These are phyloP conservation scores for Omphalea diandra DNA, from an alignment of 441 rosid species.

Conservation along the genomic window DNA sequence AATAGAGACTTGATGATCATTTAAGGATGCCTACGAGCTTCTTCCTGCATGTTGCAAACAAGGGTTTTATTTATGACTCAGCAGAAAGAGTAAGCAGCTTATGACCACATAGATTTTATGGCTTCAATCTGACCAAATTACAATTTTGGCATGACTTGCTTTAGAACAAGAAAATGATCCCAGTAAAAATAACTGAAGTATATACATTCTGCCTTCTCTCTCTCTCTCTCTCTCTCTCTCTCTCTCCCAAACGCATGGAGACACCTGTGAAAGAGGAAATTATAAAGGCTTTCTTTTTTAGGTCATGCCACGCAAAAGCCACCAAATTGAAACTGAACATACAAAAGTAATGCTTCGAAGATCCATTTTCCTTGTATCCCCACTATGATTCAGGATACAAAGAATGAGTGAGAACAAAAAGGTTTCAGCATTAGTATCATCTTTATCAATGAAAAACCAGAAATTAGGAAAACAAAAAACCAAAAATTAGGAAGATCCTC, in stretches of 20 bases:
- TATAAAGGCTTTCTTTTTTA: too few relatives aligned
- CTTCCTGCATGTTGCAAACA: background rate
- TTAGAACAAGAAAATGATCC: background rate
- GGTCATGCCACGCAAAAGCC: too few relatives aligned
- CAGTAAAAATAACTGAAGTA: background rate
- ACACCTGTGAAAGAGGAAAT: too few relatives aligned
- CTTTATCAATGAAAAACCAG: background rate
- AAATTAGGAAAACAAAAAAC: background rate
- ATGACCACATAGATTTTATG: background rate
- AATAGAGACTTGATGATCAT: background rate
- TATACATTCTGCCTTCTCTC: background rate
- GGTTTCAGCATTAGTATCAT: background rate
- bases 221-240: background rate
- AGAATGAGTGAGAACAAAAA: background rate
- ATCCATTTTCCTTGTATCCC: background rate
- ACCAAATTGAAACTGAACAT: too few relatives aligned
- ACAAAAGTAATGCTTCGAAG: too few relatives aligned
- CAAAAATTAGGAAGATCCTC: background rate
- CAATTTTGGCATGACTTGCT: background rate
- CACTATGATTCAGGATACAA: background rate
- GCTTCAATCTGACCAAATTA: background rate
- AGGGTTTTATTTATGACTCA: background rate
- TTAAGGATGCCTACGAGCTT: background rate
- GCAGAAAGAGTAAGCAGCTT: background rate
- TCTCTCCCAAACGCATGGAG: background rate